Evolutionary conservation across 2,329 filamentous ascomycete genomes (phyloP), one percentile per base, ranked within the genome.

Genomic region (Aspergillus chevalieri): DNA sequence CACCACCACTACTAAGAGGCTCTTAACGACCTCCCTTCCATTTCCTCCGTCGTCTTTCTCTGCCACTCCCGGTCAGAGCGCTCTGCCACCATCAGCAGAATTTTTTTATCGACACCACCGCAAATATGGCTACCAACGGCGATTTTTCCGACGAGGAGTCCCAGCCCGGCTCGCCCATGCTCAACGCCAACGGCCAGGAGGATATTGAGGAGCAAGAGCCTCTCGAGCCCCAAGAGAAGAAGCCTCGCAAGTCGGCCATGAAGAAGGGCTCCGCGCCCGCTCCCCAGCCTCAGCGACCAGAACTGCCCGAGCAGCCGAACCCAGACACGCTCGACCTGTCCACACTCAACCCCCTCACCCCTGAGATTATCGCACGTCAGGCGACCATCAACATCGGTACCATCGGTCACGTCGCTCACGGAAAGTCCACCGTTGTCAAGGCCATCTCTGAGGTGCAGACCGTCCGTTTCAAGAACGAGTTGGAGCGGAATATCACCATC

Each of bases 321-420:
- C 89, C 93, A 64, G 84, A 86, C 70, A 86, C 90, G 62, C 81
- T 98, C 65, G 89, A 97, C 66, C 81, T 96, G 64, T 81, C 82
- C 58, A 82, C 75, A 47, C 78, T 98, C 62, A 89, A 80, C 58
- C 92, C 93, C 50, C 78, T 96, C 62, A 94, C 92, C 14, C 90
- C 91, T 59, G 92, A 97, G 71, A 97, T 98, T 68, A 98, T 98
- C 67, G 89, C 90, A 54, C 83, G 93, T 65, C 93, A 98, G 80
- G 93, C 93, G 49, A 98, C 93, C 49, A 96, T 97, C 79, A 97
- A 97, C 76, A 96, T 97, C 64, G 93, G 92, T 58, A 96, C 93
- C 54, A 97, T 98, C 72, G 92, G 92, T 49, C 93, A 97, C 73
- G 92, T 97, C 79, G 93, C 93, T 67, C 92, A 97, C 86, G 92